Evolutionary conservation across 1,284 basidiomycete genomes (phyloP).

Genomic region (Pulveroboletus sp.): DNA sequence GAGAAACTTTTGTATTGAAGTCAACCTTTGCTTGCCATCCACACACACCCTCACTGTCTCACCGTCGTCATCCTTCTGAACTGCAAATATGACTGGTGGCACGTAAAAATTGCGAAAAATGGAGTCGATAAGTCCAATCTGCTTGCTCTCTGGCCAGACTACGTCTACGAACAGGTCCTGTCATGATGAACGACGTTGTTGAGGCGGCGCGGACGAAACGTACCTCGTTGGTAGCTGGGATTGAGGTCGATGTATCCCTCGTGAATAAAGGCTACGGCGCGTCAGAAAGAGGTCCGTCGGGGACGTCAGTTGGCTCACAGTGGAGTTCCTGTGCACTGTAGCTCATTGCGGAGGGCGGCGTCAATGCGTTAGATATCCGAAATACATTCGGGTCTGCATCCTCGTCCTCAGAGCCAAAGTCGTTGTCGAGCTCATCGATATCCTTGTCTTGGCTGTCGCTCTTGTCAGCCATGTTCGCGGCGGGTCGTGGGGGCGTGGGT

Average conservation of each 20-base stretch:
- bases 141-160: constrained; percentile 72
- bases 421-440: constrained; percentile 53
- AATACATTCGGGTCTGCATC: constrained; percentile 45
- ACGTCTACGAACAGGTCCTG: constrained; percentile 47
- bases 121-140: constrained; percentile 72
- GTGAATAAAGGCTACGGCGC: constrained; percentile 54
- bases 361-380: constrained; percentile 48
- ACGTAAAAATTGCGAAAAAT: constrained; percentile 74
- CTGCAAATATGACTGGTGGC: constrained; percentile 71
- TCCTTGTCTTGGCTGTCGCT: constrained; percentile 39
- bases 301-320: constrained; percentile 40
- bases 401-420: constrained; percentile 41
- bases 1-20: constrained; percentile 70
- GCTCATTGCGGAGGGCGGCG: constrained; percentile 38
- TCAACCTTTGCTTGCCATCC: constrained; percentile 75
- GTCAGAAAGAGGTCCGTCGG: constrained; percentile 5
- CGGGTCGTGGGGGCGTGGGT: not conserved
- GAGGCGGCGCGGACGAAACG: constrained; percentile 7
- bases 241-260: constrained; percentile 64
- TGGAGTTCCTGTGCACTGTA: constrained; percentile 54
- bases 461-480: constrained; percentile 21
- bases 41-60: constrained; percentile 62
- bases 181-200: not conserved
- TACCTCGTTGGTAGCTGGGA: constrained; percentile 70
- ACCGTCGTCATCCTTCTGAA: constrained; percentile 54